These are phyloP conservation scores for Cutaneotrichosporon cutaneum DNA, from an alignment of 1,284 basidiomycete species.

Conservation along the genomic window DNA sequence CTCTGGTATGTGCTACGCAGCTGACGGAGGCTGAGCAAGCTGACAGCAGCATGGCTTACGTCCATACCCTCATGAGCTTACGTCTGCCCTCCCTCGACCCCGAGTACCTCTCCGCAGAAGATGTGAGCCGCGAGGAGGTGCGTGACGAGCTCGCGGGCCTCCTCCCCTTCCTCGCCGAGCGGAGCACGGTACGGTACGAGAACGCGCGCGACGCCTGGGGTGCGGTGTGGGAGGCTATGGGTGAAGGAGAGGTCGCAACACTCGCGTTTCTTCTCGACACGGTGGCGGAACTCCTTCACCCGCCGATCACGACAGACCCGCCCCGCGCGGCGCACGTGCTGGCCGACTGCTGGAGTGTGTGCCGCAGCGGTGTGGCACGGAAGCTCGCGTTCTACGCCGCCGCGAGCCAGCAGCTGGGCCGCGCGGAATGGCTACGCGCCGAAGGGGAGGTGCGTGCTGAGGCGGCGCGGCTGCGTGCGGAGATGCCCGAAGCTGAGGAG, in stretches of 20 bases:
- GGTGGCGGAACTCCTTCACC: constrained; percentile 33
- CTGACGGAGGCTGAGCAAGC: background rate
- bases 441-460: constrained; percentile 34
- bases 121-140: constrained; percentile 21
- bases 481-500: background rate
- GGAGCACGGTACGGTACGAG: constrained; percentile 41
- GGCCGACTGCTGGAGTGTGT: constrained; percentile 37
- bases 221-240: constrained; percentile 40
- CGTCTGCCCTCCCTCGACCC: constrained; percentile 39
- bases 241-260: constrained; percentile 6
- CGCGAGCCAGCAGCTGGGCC: constrained; percentile 28
- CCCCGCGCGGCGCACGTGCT: constrained; percentile 31
- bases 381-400: constrained; percentile 48
- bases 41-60: constrained; percentile 42
- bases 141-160: constrained; percentile 28
- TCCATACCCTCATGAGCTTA: constrained; percentile 40
- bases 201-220: constrained; percentile 39
- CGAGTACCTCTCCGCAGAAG: constrained; percentile 14
- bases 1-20: constrained; percentile 36
- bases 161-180: constrained; percentile 42
- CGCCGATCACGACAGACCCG: constrained; percentile 35
- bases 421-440: constrained; percentile 40
- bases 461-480: constrained; percentile 24
- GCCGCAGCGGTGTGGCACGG: constrained; percentile 22
- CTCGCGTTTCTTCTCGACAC: constrained; percentile 32